Evolutionary conservation across 2,329 filamentous ascomycete species (phyloP).

Genomic region (Calonectria honghensis): DNA sequence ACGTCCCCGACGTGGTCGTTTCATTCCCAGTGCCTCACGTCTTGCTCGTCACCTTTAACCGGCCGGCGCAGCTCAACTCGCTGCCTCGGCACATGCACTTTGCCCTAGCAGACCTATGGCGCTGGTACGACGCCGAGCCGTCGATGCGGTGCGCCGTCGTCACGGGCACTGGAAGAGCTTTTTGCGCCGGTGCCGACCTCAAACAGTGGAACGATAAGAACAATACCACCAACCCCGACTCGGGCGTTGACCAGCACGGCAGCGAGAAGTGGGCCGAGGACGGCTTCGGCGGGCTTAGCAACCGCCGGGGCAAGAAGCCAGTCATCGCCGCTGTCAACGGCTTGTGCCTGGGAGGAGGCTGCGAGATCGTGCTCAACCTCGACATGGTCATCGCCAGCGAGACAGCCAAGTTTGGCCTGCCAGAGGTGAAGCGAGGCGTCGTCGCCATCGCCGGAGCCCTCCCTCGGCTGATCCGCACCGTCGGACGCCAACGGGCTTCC

Average conservation of each 20-base stretch:
- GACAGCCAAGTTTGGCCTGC: slow-evolving; percentile 77
- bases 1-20: slow-evolving; percentile 64
- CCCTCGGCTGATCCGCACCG: slow-evolving; percentile 76
- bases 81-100: slow-evolving; percentile 70
- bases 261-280: slow-evolving; percentile 65
- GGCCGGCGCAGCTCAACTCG: slow-evolving; percentile 75
- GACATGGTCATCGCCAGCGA: slow-evolving; percentile 79
- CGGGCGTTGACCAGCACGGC: slow-evolving; percentile 58
- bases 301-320: slow-evolving; percentile 81
- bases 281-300: slow-evolving; percentile 78
- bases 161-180: slow-evolving; percentile 77
- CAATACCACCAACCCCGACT: slow-evolving; percentile 36
- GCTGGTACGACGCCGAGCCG: slow-evolving; percentile 78
- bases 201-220: slow-evolving; percentile 76
- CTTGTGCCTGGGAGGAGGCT: slow-evolving; percentile 82
- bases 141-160: slow-evolving; percentile 76
- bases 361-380: slow-evolving; percentile 83
- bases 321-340: slow-evolving; percentile 85
- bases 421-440: slow-evolving; percentile 82
- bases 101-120: slow-evolving; percentile 69
- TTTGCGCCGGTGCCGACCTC: slow-evolving; percentile 81
- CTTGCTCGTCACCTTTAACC: slow-evolving; percentile 77
- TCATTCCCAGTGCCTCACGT: slow-evolving; percentile 73
- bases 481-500: slow-evolving; percentile 80
- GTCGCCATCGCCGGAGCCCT: slow-evolving; percentile 81